phyloP scores from a whole-genome alignment of 257 asterid species.

The Solanum clarkiae region DNA sequence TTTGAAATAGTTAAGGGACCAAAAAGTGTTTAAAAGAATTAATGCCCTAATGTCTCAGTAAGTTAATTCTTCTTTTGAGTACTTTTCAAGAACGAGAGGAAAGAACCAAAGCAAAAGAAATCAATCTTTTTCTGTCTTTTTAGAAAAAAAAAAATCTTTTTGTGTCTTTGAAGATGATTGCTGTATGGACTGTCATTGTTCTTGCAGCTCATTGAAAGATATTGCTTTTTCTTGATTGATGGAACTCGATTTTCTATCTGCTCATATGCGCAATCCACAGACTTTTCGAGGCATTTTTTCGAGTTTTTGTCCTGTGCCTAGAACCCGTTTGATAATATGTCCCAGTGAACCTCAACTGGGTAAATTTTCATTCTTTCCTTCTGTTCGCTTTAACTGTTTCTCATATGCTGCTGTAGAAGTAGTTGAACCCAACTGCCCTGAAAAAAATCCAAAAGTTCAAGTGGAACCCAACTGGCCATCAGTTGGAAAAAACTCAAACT shows the following conservation, averaged over 20 bases:
- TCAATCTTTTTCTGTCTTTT: background rate
- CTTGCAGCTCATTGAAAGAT: background rate
- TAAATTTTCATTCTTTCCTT: conserved; percentile 1
- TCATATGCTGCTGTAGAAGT: conserved; percentile 17
- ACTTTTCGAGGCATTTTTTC: conserved; percentile 1
- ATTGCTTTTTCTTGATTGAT: background rate
- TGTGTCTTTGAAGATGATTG: background rate
- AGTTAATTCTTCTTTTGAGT: background rate
- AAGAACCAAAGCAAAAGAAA: background rate
- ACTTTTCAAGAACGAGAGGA: background rate
- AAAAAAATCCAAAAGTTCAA: no score
- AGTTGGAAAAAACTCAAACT: conserved; percentile 1
- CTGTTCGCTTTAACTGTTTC: conserved; percentile 2
- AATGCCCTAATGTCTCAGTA: background rate
- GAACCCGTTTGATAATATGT: conserved; percentile 22
- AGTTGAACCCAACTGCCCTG: background rate
- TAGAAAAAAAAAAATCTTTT: background rate
- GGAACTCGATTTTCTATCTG: conserved; percentile 25
- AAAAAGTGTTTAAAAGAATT: background rate
- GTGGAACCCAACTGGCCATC: background rate
- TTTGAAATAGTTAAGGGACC: background rate
- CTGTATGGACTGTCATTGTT: background rate
- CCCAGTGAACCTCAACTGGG: background rate
- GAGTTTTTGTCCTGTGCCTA: conserved; percentile 17
- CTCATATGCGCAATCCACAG: conserved; percentile 20